Evolutionary conservation across 352 stramenopile genomes (phyloP).

Genomic region (Phytophthora pisi): DNA sequence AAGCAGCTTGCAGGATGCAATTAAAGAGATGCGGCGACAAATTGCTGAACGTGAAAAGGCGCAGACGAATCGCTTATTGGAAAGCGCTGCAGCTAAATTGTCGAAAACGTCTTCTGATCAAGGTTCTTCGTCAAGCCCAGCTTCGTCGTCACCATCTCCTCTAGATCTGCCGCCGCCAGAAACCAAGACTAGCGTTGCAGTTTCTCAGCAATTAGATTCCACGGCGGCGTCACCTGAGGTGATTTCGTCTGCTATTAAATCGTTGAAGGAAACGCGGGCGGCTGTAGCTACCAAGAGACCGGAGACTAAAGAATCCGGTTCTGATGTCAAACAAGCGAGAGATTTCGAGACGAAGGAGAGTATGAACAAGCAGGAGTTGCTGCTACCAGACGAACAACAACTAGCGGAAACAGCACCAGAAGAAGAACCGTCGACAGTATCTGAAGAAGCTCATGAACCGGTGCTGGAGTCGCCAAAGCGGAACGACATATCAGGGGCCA

Average conservation of each 20-base stretch:
- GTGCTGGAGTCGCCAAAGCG: slow-evolving; percentile 10
- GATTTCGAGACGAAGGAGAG: slow-evolving; percentile 12
- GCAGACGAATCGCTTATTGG: slow-evolving; percentile 31
- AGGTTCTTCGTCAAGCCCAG: slow-evolving; percentile 19
- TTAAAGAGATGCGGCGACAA: slow-evolving; percentile 59
- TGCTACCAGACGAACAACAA: not conserved
- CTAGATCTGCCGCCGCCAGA: not conserved
- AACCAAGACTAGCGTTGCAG: slow-evolving; percentile 13
- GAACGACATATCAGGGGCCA: slow-evolving; percentile 34
- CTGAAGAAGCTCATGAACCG: not conserved
- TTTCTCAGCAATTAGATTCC: slow-evolving; percentile 5
- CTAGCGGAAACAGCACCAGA: slow-evolving; percentile 7
- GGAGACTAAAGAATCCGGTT: not conserved
- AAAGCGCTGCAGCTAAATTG: slow-evolving; percentile 19
- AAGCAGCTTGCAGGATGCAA: slow-evolving; percentile 36
- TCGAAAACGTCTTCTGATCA: slow-evolving; percentile 15
- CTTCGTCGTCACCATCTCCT: slow-evolving; percentile 23
- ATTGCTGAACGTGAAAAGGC: slow-evolving; percentile 62
- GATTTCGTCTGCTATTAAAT: slow-evolving; percentile 7
- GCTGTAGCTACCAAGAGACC: not conserved
- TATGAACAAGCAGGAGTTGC: not conserved
- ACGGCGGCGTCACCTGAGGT: slow-evolving; percentile 2
- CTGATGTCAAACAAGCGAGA: slow-evolving; percentile 6
- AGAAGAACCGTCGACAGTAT: not conserved
- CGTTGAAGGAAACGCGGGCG: not conserved